Conservation (phyloP, 2,329 filamentous ascomycete genomes). For the Alternaria brassicae region DNA sequence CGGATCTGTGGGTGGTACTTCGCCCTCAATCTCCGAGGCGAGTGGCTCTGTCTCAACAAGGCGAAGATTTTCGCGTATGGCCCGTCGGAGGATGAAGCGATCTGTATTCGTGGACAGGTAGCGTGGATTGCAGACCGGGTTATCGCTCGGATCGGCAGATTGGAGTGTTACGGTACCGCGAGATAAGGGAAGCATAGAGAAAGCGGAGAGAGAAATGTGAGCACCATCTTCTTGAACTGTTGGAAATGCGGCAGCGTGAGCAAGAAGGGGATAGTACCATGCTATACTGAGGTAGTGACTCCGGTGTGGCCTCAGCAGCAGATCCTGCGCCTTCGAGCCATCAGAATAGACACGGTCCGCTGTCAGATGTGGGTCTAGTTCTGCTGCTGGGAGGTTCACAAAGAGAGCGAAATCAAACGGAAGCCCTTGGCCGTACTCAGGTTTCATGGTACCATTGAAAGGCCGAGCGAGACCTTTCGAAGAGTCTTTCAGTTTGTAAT, state of each 20-base stretch:
- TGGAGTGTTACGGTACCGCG: slow-evolving; percentile 31
- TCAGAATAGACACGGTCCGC: neutral
- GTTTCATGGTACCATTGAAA: slow-evolving; percentile 18
- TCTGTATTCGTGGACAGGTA: slow-evolving; percentile 34
- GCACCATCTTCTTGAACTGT: slow-evolving; percentile 15
- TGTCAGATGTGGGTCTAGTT: slow-evolving; percentile 7
- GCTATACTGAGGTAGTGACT: slow-evolving; percentile 24
- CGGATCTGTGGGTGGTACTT: slow-evolving; percentile 23
- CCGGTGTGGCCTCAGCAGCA: slow-evolving; percentile 13
- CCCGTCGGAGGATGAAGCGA: slow-evolving; percentile 26
- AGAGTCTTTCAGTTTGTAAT: slow-evolving; percentile 26
- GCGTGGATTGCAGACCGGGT: slow-evolving; percentile 29
- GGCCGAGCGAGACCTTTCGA: slow-evolving; percentile 26
- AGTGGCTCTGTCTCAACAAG: slow-evolving; percentile 21
- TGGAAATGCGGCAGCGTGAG: slow-evolving; percentile 5
- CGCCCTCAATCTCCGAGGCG: slow-evolving; percentile 13
- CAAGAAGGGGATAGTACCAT: slow-evolving; percentile 22
- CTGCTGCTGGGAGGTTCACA: slow-evolving; percentile 19
- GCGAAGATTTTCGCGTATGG: slow-evolving; percentile 20
- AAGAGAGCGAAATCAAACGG: slow-evolving; percentile 24
- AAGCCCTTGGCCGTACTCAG: slow-evolving; percentile 27
- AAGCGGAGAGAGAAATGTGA: slow-evolving; percentile 19
- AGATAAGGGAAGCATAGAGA: slow-evolving; percentile 30
- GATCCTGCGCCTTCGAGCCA: neutral
- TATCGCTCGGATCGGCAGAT: slow-evolving; percentile 21